A percentile compares a stretch with the other conserved stretches of the same genome.
Conservation (phyloP, 805 yeast species). For the Ogataea chonburiensis region DNA sequence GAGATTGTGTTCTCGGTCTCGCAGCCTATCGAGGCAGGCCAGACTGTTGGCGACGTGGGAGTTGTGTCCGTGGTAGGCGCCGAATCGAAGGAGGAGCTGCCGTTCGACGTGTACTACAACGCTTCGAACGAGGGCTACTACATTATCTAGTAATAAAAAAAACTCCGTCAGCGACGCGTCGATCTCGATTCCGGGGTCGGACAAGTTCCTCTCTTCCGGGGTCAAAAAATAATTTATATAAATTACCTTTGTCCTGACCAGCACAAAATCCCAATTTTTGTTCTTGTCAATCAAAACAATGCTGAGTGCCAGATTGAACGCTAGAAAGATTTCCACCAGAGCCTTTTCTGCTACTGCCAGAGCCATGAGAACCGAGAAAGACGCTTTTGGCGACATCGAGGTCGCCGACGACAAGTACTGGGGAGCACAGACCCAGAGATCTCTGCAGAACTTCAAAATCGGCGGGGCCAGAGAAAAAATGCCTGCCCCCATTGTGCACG, state of each 20-base stretch:
- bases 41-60: constrained; percentile 56
- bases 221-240: not conserved
- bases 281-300: constrained; percentile 13
- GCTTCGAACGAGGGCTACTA: constrained; percentile 59
- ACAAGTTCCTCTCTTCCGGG: no score
- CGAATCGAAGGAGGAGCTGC: constrained; percentile 46
- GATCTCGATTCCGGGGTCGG: constrained; percentile 13
- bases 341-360: constrained; percentile 32
- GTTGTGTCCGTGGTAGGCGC: constrained; percentile 64
- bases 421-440: constrained; percentile 98
- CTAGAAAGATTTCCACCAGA: constrained; percentile 22
- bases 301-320: constrained; percentile 29
- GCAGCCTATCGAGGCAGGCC: constrained; percentile 23
- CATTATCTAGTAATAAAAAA: constrained; percentile 34
- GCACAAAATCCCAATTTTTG: constrained; percentile 1
- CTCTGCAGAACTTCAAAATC: constrained; percentile 89
- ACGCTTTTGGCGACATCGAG: constrained; percentile 95
- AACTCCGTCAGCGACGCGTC: constrained; percentile 3
- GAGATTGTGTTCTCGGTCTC: constrained; percentile 59
- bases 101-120: constrained; percentile 64
- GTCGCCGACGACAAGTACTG: constrained; percentile 86
- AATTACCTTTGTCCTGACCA: constrained; percentile 3
- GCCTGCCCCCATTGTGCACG: constrained; percentile 87
- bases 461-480: constrained; percentile 89
- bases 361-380: constrained; percentile 72